Base-by-base conservation (phyloP, 495 filamentous ascomycete species). In the Daldinia decipiens region DNA sequence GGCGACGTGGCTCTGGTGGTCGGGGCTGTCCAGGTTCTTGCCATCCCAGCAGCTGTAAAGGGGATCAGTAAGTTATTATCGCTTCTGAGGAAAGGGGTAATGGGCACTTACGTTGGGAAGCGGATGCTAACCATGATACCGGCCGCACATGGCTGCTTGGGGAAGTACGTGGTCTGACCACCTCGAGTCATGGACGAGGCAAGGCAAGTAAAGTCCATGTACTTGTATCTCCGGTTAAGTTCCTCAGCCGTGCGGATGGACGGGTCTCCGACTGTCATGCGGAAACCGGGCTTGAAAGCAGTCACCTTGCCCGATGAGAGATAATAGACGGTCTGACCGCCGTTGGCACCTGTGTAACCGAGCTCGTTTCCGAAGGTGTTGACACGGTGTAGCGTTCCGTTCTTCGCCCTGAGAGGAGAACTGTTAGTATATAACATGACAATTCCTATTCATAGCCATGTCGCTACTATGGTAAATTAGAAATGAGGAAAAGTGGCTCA, bases 201-300 rank as follows among this genome's bases (percentile, higher is more conserved):
- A 19, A 79, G 59, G 66, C 77, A 79, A n/a, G 77, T 79, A 47
- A 74, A 81, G 53, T 77, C 75, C 68, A 77, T 74, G 50, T 79
- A 79, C 68, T 79, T 85, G 60, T 77, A 81, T 40, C 87, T 78
- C 17, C 81, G 83, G 34, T 79, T 73, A 7, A 77, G 74, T 62
- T 79, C 75, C 60, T 65, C 73, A 21, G 71, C 74, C 11, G 77
- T 82, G 72, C 74, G 78, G 75, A 76, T 78, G 69, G 13, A 73
- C 19, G 79, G 78, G 72, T 83, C 78, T 13, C 81, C 82, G 47
- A 82, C 80, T 1, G 80, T 74, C 82, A 84, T 84, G 31, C 82
- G 76, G 75, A 84, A 84, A 15, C 82, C 81, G 50, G 79, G 72
- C 59, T 75, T 74, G 70, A 83, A 83, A 5, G 80, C 79, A 1